Evolutionary conservation across 441 rosid genomes (phyloP), one percentile per base, ranked within the genome.

Genomic region (Cnidoscolus chayamansa): DNA sequence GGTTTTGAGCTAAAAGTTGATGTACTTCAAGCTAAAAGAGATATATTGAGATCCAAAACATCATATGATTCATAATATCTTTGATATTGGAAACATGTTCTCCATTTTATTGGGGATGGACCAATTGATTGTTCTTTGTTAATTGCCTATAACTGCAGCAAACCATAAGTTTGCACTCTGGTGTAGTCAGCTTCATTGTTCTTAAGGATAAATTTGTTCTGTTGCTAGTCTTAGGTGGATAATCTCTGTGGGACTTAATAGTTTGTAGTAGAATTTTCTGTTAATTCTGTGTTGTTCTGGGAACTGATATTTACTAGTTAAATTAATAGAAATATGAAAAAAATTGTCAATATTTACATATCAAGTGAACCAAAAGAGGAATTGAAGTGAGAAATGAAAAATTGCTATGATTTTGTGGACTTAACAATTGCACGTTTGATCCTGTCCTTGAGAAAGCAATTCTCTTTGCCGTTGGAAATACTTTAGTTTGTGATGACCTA

Each of bases 391-490:
- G 20, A 63, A 13, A 31, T 37, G 48, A 55, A 63, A 50, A 59
- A 25, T 25, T 63, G 43, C 20, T 56, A 58, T 31, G 4, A 56
- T 48, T 62, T 81, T 85, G 84, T 77, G 65, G 59, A 72, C 97
- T 95, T 95, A 87, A 93, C 97, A 71, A 81, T 60, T 71, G n/a
- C 71, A 95, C 96, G 65, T 91, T 93, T 77, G 97, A 96, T 84
- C 92, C 96, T 65, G 88, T 82, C 66, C 78, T 96, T 80, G 98
- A 96, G 87, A 93, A 87, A 75, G 99, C 99, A 62, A 83, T 93
- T 72, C 90, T 95, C 65, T 95, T 83, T 90, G 90, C 99, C 77
- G 99, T 91, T 83, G 99, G 98, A 65, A 96, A 93, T 82, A 90
- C 99, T 77, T 85, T 96, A 75, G 98, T 93, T 58, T 93, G 98